These are phyloP conservation scores for Russula lepida DNA, from an alignment of 768 basidiomycete species.

Conservation along the genomic window DNA sequence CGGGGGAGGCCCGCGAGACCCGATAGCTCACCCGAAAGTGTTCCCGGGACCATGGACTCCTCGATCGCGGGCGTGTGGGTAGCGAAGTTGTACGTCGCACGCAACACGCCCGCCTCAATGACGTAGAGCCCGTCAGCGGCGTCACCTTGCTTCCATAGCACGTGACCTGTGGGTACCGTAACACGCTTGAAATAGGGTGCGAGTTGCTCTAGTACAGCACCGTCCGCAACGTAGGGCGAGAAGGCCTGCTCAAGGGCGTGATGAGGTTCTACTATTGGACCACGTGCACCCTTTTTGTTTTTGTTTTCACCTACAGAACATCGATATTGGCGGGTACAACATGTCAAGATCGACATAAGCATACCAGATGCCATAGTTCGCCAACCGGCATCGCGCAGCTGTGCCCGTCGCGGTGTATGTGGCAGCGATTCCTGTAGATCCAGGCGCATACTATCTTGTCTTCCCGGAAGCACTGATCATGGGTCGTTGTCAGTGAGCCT, in stretches of 20 bases:
- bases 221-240: conserved; percentile 56
- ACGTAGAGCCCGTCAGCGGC: conserved; percentile 77
- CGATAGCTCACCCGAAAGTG: conserved; percentile 85
- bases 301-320: conserved; percentile 11
- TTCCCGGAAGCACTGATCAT: conserved; percentile 16
- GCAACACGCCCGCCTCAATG: conserved; percentile 77
- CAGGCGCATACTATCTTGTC: conserved; percentile 9
- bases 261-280: conserved; percentile 35
- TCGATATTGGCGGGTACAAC: not conserved
- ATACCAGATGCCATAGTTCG: conserved; percentile 15
- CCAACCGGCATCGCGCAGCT: conserved; percentile 19
- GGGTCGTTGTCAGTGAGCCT: not conserved
- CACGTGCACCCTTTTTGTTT: not conserved
- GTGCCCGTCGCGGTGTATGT: conserved; percentile 17
- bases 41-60: conserved; percentile 92
- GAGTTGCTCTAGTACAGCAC: conserved; percentile 52
- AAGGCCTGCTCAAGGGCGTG: conserved; percentile 75
- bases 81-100: conserved; percentile 73
- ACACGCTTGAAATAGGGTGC: conserved; percentile 63
- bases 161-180: conserved; percentile 44
- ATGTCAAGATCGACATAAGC: not conserved
- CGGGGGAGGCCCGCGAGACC: conserved; percentile 70
- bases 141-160: conserved; percentile 76
- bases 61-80: conserved; percentile 58
- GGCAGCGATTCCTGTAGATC: conserved; percentile 13